phyloP scores from a whole-genome alignment of 2,329 filamentous ascomycete genomes.

The Gyromitra esculenta region DNA sequence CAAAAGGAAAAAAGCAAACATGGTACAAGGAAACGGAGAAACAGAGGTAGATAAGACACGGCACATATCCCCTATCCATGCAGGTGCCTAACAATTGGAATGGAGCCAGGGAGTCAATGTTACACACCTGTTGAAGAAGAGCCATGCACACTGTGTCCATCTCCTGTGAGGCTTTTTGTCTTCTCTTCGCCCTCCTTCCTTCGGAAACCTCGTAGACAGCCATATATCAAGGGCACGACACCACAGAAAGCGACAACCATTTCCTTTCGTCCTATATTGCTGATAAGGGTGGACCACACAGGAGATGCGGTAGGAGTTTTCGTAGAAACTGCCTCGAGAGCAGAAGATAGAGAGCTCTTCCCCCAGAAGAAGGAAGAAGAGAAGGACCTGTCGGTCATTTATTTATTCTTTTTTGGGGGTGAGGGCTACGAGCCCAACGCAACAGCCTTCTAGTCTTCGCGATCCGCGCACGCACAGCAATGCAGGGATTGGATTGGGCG shows the following conservation, averaged over 20 bases:
- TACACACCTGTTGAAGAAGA: slow-evolving; percentile 52
- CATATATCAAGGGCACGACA: slow-evolving; percentile 49
- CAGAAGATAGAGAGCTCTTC: slow-evolving; percentile 41
- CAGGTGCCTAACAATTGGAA: slow-evolving; percentile 39
- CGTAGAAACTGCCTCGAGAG: slow-evolving; percentile 31
- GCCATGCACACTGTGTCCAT: slow-evolving; percentile 46
- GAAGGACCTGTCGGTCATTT: slow-evolving; percentile 52
- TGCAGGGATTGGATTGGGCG: slow-evolving; percentile 53
- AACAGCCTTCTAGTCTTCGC: slow-evolving; percentile 45
- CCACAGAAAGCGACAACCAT: slow-evolving; percentile 54
- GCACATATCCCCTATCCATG: slow-evolving; percentile 44
- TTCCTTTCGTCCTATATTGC: slow-evolving; percentile 44
- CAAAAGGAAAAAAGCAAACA: slow-evolving; percentile 29
- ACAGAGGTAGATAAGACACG: slow-evolving; percentile 39
- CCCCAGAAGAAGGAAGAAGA: slow-evolving; percentile 49
- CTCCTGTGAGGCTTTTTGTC: slow-evolving; percentile 35
- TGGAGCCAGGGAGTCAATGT: slow-evolving; percentile 41
- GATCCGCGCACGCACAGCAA: slow-evolving; percentile 53
- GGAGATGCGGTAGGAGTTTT: slow-evolving; percentile 16
- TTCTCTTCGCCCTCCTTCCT: slow-evolving; percentile 20
- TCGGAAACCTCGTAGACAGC: slow-evolving; percentile 44
- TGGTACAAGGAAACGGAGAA: slow-evolving; percentile 12
- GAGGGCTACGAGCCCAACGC: slow-evolving; percentile 41
- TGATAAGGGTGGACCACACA: slow-evolving; percentile 36
- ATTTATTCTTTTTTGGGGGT: slow-evolving; percentile 49